Evolutionary conservation across 495 filamentous ascomycete species (phyloP).

Genomic region (Aspergillus leporis): DNA sequence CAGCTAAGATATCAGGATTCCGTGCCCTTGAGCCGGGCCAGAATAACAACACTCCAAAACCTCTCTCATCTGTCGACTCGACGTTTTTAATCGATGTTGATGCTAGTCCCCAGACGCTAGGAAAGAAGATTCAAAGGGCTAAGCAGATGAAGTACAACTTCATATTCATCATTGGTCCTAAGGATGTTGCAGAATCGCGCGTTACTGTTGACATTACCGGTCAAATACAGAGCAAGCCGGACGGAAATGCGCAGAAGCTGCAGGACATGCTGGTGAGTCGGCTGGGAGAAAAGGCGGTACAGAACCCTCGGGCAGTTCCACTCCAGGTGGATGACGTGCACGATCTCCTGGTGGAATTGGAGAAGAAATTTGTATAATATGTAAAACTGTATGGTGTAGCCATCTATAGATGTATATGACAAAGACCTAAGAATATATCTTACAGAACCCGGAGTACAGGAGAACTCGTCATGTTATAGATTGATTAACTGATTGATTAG

Average conservation of each 20-base stretch:
- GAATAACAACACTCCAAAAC: constrained; percentile 27
- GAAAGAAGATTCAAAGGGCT: constrained; percentile 71
- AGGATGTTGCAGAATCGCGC: constrained; percentile 45
- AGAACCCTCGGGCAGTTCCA: constrained; percentile 42
- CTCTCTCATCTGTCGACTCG: constrained; percentile 42
- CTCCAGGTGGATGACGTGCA: constrained; percentile 41
- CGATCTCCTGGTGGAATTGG: constrained; percentile 40
- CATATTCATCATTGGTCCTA: constrained; percentile 71
- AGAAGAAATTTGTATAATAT: constrained; percentile 38
- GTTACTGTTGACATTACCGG: constrained; percentile 49
- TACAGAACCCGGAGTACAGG: neutral
- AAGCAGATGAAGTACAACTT: constrained; percentile 72
- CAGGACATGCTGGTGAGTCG: constrained; percentile 31
- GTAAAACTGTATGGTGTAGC: neutral
- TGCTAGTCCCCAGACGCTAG: constrained; percentile 57
- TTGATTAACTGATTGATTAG: constrained; percentile 6
- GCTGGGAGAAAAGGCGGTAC: constrained; percentile 31
- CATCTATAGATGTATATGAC: neutral
- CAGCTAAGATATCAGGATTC: constrained; percentile 38
- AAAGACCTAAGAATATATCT: neutral
- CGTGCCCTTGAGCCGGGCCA: constrained; percentile 26
- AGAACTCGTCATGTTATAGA: neutral
- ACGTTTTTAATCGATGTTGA: constrained; percentile 74
- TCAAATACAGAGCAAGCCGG: constrained; percentile 46
- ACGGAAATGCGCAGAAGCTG: constrained; percentile 29